Evolutionary conservation across 176 grass and related monocot genomes (phyloP).

Genomic region (Oryza rufipogon): DNA sequence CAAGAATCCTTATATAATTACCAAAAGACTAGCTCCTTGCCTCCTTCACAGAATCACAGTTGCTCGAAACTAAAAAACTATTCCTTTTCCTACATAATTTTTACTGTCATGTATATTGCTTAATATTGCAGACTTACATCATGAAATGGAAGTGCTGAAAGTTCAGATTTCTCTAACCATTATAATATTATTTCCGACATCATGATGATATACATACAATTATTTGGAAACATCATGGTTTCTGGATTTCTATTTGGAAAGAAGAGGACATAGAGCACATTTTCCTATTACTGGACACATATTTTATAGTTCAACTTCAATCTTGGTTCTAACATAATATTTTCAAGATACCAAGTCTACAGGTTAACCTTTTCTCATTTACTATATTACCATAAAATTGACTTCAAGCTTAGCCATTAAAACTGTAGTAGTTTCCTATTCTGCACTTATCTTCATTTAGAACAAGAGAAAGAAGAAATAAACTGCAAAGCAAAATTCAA

Average conservation of each 20-base stretch:
- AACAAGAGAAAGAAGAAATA: conserved; percentile 21
- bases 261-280: neutral
- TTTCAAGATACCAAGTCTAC: neutral
- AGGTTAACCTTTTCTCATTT: neutral
- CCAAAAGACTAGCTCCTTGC: neutral
- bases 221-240: neutral
- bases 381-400: neutral
- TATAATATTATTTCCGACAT: neutral
- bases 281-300: neutral
- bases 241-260: neutral
- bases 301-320: neutral
- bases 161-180: neutral
- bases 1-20: neutral
- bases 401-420: neutral
- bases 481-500: neutral
- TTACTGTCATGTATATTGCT: too few relatives aligned
- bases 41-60: neutral
- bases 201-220: neutral
- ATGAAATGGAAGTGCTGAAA: neutral
- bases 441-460: neutral
- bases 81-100: too few relatives aligned
- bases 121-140: neutral
- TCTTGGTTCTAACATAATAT: neutral
- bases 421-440: conserved; percentile 5
- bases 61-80: too few relatives aligned